Base-by-base conservation (phyloP, 169 alveolate species). In the Blepharisma undulans region DNA sequence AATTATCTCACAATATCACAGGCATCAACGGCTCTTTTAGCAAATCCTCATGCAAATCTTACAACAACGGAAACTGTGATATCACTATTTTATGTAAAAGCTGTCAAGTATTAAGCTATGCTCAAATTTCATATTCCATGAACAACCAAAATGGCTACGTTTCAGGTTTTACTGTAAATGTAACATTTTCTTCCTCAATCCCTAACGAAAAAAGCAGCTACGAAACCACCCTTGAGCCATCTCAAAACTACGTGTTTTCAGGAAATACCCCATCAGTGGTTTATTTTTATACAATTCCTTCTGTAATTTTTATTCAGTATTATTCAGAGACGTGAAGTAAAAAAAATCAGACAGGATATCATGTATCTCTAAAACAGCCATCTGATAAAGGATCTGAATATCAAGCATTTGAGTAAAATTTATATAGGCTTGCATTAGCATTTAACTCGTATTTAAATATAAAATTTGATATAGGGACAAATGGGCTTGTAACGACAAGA, bases 111-210 rank as follows among this genome's bases (percentile, higher is more conserved):
- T n/a, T 10, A 14, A 80, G n/a, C 12, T 12, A 16, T 33, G 16
- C 21, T 12, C 12, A 10, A 25, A 25, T 80, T 10, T 10, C 21
- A 16, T 10, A 27, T 21, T 14, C 18, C 14, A 18, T 80, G 14
- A 12, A 10, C 10, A 72, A 80, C 22, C 14, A 12, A 16, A 10
- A 19, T 25, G 27, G 87, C 21, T 87, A 87, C 32, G 14, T 33
- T 32, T 61, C 91, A 12, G 21, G 27, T 10, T 72, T 87, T 27
- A 72, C 66, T 16, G 85, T 72, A n/a, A 87, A 87, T 32, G 87
- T 87, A 7, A 87, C 91, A 16, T 87, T 87, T 18, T 25, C 87
- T 25, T 87, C 91, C 16, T 87, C 91, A 72, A 87, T 87, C 19
- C 91, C 87, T 16, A 72, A 36, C 12, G 91, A 61, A 72, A 72